A percentile compares a stretch with the other conserved stretches of the same genome.
These are phyloP conservation scores for Emmonsiellopsis sp. DNA, from an alignment of 2,329 filamentous ascomycete species.

Conservation along the genomic window DNA sequence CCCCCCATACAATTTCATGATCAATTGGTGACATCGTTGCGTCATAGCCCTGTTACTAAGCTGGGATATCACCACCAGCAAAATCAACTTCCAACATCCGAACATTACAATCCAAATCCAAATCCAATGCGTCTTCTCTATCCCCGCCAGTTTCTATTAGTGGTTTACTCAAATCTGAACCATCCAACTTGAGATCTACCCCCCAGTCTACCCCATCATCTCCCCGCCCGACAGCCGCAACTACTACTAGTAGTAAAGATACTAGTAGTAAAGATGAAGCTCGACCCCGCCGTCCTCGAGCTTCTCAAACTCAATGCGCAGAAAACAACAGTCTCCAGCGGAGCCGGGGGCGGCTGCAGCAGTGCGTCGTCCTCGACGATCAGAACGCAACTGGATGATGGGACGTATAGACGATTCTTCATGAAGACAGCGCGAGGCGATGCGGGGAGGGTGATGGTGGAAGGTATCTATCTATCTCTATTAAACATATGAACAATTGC, in stretches of 20 bases:
- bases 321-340: neutral
- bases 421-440: conserved; percentile 29
- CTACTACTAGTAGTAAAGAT: no score
- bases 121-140: neutral
- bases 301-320: neutral
- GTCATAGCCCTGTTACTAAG: no score
- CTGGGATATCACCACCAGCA: neutral
- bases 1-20: no score
- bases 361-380: neutral
- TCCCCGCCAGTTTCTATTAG: neutral
- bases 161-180: neutral
- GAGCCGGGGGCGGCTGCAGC: neutral
- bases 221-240: neutral
- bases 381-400: neutral
- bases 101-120: neutral
- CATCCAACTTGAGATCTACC: neutral
- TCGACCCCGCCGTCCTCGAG: neutral
- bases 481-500: neutral
- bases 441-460: conserved; percentile 28
- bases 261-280: neutral
- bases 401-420: conserved; percentile 27
- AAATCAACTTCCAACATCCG: neutral
- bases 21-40: no score
- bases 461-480: neutral
- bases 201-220: no score